Evolutionary conservation across 106 monocot species (phyloP).

Genomic region (Dactylorhiza incarnata): DNA sequence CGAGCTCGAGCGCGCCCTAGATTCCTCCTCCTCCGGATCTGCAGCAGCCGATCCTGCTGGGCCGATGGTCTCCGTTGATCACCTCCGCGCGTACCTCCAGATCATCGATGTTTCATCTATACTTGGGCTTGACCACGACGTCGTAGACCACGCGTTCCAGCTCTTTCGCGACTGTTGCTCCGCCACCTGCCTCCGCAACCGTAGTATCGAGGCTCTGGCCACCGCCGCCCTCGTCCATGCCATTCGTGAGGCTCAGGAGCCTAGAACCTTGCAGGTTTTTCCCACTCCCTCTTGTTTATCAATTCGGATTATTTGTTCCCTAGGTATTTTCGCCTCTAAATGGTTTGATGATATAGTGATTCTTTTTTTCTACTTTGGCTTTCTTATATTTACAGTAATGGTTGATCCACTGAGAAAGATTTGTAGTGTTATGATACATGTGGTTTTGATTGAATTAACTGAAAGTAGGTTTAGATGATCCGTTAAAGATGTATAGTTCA

Average conservation of each 20-base stretch:
- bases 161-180: conserved; percentile 89
- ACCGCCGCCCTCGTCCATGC: conserved; percentile 99
- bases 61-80: conserved; percentile 71
- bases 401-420: background rate
- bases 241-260: conserved; percentile 93
- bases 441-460: background rate
- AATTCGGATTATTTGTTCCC: background rate
- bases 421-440: background rate
- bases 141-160: conserved; percentile 88
- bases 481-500: background rate
- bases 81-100: conserved; percentile 84
- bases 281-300: background rate
- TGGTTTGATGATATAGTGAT: background rate
- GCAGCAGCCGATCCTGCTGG: conserved; percentile 14
- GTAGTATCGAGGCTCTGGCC: conserved; percentile 89
- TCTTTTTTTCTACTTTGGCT: background rate
- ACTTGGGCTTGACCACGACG: conserved; percentile 68
- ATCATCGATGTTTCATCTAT: conserved; percentile 91
- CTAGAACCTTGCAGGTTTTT: conserved; percentile 81
- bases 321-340: background rate
- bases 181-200: conserved; percentile 80
- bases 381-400: background rate
- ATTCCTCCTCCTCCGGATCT: conserved; percentile 17
- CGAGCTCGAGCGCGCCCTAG: conserved; percentile 87
- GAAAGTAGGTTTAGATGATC: background rate